Conservation (phyloP, 2,329 filamentous ascomycete genomes). For the Xylaria sp. region DNA sequence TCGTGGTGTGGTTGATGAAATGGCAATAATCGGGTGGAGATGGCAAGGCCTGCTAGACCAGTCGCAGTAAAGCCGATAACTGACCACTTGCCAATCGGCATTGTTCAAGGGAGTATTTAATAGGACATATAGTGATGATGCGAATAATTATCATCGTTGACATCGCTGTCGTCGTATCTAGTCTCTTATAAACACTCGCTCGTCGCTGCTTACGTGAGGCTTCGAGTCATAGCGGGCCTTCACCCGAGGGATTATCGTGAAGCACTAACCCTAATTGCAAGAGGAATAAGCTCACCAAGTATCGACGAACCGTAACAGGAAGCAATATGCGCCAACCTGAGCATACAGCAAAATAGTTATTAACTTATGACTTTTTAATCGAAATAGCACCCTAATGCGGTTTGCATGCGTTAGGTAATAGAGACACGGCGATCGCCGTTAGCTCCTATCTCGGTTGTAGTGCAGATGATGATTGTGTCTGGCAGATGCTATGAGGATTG, state of each 20-base stretch:
- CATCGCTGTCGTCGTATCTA: not conserved
- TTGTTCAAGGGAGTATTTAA: not conserved
- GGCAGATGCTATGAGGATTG: too few relatives aligned
- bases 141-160: not conserved
- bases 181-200: not conserved
- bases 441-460: too few relatives aligned
- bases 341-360: too few relatives aligned
- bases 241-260: not conserved
- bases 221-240: not conserved
- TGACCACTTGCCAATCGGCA: slow-evolving; percentile 20
- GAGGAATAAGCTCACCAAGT: too few relatives aligned
- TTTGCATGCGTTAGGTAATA: too few relatives aligned
- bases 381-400: too few relatives aligned
- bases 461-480: too few relatives aligned
- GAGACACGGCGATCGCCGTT: too few relatives aligned
- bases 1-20: slow-evolving; percentile 22
- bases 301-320: too few relatives aligned
- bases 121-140: not conserved
- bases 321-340: too few relatives aligned
- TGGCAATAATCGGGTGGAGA: slow-evolving; percentile 16
- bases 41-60: slow-evolving; percentile 9
- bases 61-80: slow-evolving; percentile 16
- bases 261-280: too few relatives aligned
- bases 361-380: too few relatives aligned
- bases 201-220: not conserved